Evolutionary conservation across 148 eudicot genomes (phyloP).

Genomic region (Vaccinium darrowii): DNA sequence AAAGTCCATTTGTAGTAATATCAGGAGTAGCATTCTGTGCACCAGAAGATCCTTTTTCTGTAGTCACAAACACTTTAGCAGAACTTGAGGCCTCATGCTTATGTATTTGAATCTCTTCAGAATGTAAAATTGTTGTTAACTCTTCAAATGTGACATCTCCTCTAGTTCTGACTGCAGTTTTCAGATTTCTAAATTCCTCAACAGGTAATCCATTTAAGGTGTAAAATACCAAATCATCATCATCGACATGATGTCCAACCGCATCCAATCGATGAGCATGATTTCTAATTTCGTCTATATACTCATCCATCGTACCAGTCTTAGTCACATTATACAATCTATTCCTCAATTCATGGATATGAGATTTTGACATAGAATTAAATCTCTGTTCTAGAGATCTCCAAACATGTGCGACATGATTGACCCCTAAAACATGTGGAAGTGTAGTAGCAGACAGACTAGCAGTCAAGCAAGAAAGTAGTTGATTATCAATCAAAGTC

Average conservation of each 20-base stretch:
- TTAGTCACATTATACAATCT: background rate
- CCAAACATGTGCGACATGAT: background rate
- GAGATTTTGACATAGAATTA: background rate
- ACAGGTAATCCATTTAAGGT: background rate
- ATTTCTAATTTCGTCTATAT: background rate
- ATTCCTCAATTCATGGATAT: background rate
- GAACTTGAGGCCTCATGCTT: no score
- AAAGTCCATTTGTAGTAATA: no score
- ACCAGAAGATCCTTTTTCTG: no score
- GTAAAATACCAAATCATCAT: background rate
- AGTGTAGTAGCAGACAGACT: background rate
- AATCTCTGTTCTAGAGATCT: background rate
- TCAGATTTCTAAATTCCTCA: background rate
- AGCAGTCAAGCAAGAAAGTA: background rate
- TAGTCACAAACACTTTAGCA: no score
- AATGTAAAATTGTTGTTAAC: no score
- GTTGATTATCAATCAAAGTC: background rate
- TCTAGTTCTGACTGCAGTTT: background rate
- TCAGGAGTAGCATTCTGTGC: no score
- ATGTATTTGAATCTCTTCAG: no score
- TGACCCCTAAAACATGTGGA: background rate
- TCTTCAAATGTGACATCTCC: background rate
- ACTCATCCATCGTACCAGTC: background rate
- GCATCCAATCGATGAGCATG: background rate
- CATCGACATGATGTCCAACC: background rate